Percentiles rank a stretch among this genome's conserved stretches.
Conservation (phyloP, 1,284 basidiomycete genomes). For the Naganishia albida region DNA sequence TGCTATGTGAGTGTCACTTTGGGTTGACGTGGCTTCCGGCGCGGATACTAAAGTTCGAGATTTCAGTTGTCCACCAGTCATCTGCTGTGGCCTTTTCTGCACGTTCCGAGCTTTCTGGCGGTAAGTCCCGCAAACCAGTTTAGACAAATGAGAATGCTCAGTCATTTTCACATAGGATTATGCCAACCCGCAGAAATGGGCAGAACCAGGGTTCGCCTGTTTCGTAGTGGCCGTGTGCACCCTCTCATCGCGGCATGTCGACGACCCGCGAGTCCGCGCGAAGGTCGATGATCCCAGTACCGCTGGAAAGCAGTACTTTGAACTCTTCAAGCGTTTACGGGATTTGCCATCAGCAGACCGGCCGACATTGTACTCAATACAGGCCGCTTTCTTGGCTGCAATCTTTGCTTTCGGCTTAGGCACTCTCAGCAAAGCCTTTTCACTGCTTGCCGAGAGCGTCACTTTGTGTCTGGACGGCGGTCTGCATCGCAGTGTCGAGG, state of each 20-base stretch:
- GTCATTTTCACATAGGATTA: slow-evolving; percentile 65
- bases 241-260: slow-evolving; percentile 81
- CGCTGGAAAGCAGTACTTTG: slow-evolving; percentile 86
- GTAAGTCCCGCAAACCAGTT: slow-evolving; percentile 56
- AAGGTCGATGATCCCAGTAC: slow-evolving; percentile 76
- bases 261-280: slow-evolving; percentile 79
- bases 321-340: slow-evolving; percentile 77
- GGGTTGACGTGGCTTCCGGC: too few relatives aligned
- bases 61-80: slow-evolving; percentile 85
- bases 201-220: slow-evolving; percentile 84
- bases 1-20: slow-evolving; percentile 57
- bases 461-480: slow-evolving; percentile 81
- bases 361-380: slow-evolving; percentile 83
- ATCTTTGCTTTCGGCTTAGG: slow-evolving; percentile 85
- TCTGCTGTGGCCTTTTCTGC: slow-evolving; percentile 84
- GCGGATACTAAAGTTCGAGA: slow-evolving; percentile 56
- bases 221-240: slow-evolving; percentile 88
- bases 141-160: not conserved
- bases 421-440: slow-evolving; percentile 79
- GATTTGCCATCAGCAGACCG: slow-evolving; percentile 81
- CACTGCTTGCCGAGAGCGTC: slow-evolving; percentile 76
- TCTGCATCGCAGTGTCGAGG: slow-evolving; percentile 78
- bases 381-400: slow-evolving; percentile 79
- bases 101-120: slow-evolving; percentile 80
- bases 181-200: slow-evolving; percentile 87